Percentiles rank a stretch among this genome's conserved stretches.
Conservation (phyloP, 2,329 filamentous ascomycete species). For the Cordyceps sp. region DNA sequence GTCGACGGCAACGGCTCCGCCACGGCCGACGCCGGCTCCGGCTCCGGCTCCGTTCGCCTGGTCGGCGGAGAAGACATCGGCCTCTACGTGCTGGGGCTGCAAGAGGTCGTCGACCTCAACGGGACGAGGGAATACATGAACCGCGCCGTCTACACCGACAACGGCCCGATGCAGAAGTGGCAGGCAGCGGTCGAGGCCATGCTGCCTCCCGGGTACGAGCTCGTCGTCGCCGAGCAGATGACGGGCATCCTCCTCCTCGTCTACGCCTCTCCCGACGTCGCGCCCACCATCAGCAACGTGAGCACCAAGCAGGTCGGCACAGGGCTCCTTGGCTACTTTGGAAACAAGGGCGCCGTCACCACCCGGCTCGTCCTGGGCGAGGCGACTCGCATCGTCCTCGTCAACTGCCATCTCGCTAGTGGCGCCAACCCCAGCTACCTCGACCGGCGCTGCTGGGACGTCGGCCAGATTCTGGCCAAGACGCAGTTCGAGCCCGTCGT, state of each 20-base stretch:
- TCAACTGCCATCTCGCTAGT: constrained; percentile 84
- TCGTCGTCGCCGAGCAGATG: constrained; percentile 70
- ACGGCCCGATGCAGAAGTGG: constrained; percentile 59
- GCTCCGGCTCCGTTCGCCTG: constrained; percentile 21
- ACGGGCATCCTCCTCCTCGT: constrained; percentile 72
- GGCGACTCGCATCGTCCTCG: constrained; percentile 73
- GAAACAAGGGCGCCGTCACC: constrained; percentile 85
- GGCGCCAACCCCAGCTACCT: constrained; percentile 62
- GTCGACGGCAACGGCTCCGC: constrained; percentile 16
- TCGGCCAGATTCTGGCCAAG: constrained; percentile 56
- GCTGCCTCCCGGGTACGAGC: constrained; percentile 59
- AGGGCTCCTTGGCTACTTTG: constrained; percentile 80
- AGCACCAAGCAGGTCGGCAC: constrained; percentile 77
- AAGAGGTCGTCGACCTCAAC: constrained; percentile 81
- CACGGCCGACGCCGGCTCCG: no score
- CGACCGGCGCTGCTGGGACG: constrained; percentile 83
- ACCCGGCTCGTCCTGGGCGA: constrained; percentile 75
- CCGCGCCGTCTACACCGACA: constrained; percentile 50
- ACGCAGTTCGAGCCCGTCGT: constrained; percentile 63
- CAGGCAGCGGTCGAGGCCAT: constrained; percentile 57
- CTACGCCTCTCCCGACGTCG: constrained; percentile 66
- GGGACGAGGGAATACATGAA: constrained; percentile 64
- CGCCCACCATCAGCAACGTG: constrained; percentile 59
- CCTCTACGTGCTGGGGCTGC: constrained; percentile 77
- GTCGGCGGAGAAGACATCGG: constrained; percentile 55